A percentile compares a stretch with the other conserved stretches of the same genome.
Conservation (phyloP, 371 early-diverging fungal genomes). For the Homolaphlyctis polyrhiza region DNA sequence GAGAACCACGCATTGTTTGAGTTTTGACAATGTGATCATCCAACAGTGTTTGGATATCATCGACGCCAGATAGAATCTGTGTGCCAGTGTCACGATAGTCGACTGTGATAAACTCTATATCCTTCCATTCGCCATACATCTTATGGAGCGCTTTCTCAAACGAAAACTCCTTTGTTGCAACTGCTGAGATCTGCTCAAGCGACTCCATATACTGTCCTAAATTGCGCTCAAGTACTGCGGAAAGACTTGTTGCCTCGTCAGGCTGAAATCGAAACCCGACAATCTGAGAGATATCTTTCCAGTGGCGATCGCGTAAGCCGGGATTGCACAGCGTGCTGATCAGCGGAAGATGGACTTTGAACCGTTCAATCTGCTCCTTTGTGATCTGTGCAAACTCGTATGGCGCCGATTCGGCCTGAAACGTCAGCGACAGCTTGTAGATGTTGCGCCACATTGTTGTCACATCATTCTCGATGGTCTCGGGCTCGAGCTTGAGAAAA, state of each 20-base stretch:
- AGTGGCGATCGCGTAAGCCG: conserved; percentile 47
- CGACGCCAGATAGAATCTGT: conserved; percentile 41
- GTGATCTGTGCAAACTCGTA: conserved; percentile 43
- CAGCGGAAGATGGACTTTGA: conserved; percentile 49
- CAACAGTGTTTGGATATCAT: conserved; percentile 45
- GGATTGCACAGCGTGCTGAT: conserved; percentile 48
- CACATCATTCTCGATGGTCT: conserved; percentile 45
- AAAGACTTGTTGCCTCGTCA: conserved; percentile 43
- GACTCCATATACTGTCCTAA: conserved; percentile 38
- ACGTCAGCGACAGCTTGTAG: conserved; percentile 36
- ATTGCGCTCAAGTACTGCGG: conserved; percentile 40
- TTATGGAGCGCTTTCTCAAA: conserved; percentile 51
- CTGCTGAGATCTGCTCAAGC: conserved; percentile 38
- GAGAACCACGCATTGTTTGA: conserved; percentile 50
- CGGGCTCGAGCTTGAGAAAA: conserved; percentile 47
- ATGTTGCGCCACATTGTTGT: conserved; percentile 46
- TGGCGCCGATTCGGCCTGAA: conserved; percentile 35
- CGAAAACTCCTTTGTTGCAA: conserved; percentile 49
- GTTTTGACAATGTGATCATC: conserved; percentile 56
- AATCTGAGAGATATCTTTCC: conserved; percentile 44
- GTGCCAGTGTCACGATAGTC: conserved; percentile 51
- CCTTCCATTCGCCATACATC: conserved; percentile 51
- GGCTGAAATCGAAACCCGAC: conserved; percentile 50
- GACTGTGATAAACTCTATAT: conserved; percentile 37
- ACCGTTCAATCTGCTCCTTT: conserved; percentile 48